Percentiles rank a stretch among this genome's conserved stretches.
Conservation (phyloP, 805 yeast species). For the Kurtzmaniella fragi region DNA sequence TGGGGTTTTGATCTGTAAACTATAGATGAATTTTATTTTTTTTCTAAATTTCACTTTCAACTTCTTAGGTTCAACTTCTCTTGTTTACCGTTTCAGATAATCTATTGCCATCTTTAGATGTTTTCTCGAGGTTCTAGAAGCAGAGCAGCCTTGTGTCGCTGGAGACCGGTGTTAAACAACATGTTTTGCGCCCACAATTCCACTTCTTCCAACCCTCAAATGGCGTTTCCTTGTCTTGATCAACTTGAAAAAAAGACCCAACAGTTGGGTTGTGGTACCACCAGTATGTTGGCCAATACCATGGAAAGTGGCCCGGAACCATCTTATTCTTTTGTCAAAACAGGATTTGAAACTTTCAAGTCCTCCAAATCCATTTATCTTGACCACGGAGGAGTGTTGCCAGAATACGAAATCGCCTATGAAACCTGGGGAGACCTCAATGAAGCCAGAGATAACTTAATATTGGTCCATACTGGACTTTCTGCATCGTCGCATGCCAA, state of each 20-base stretch:
- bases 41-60: too few species aligned
- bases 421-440: conserved; percentile 88
- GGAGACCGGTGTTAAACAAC: too few species aligned
- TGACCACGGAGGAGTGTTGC: conserved; percentile 78
- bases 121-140: too few species aligned
- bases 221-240: conserved; percentile 84
- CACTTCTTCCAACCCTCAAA: conserved; percentile 50
- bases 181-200: too few species aligned
- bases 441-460: conserved; percentile 58
- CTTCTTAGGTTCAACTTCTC: too few species aligned
- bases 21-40: too few species aligned
- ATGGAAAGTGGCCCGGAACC: conserved; percentile 82
- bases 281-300: conserved; percentile 15
- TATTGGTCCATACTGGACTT: conserved; percentile 82
- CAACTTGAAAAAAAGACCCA: conserved; percentile 56
- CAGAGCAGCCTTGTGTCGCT: too few species aligned
- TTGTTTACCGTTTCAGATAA: too few species aligned
- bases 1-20: too few species aligned
- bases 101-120: too few species aligned
- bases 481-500: conserved; percentile 94
- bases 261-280: conserved; percentile 13
- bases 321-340: conserved; percentile 60
- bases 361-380: conserved; percentile 58
- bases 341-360: conserved; percentile 59
- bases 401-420: conserved; percentile 77